Evolutionary conservation across 306 rosid species (phyloP).

Genomic region (Adenanthera pavonina): DNA sequence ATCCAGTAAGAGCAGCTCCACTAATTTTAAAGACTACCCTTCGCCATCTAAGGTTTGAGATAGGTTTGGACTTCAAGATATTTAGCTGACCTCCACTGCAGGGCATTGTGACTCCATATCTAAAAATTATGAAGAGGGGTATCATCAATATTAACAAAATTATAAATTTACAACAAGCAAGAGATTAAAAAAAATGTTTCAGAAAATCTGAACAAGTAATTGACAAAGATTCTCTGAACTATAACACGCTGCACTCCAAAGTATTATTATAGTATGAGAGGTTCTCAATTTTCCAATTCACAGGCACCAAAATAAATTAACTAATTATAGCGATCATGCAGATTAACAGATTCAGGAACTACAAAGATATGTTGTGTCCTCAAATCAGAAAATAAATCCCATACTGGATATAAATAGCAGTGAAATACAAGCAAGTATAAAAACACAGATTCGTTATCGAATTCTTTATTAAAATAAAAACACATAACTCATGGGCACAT

Average conservation of each 20-base stretch:
- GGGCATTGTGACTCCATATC: conserved; percentile 61
- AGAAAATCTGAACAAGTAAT: not conserved
- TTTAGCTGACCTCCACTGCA: conserved; percentile 64
- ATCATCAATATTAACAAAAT: conserved; percentile 23
- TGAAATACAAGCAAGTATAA: not conserved
- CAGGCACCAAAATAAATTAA: not conserved
- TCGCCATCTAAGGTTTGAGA: conserved; percentile 74
- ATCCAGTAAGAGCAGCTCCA: conserved; percentile 90
- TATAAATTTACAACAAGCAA: not conserved
- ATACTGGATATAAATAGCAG: not conserved
- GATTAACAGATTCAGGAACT: not conserved
- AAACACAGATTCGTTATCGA: not conserved
- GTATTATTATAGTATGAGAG: not conserved
- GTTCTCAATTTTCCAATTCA: not conserved
- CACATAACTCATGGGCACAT: not conserved
- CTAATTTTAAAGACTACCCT: conserved; percentile 95
- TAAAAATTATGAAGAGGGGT: conserved; percentile 37
- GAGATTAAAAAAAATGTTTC: not conserved
- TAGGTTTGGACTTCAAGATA: conserved; percentile 69
- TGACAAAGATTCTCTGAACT: not conserved
- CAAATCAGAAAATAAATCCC: conserved; percentile 22
- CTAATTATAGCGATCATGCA: not conserved
- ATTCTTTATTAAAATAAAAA: not conserved
- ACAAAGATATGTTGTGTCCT: not conserved
- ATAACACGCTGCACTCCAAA: not conserved